Evolutionary conservation across 192 early-diverging fungal species (phyloP).

Genomic region (Backusella luteola): DNA sequence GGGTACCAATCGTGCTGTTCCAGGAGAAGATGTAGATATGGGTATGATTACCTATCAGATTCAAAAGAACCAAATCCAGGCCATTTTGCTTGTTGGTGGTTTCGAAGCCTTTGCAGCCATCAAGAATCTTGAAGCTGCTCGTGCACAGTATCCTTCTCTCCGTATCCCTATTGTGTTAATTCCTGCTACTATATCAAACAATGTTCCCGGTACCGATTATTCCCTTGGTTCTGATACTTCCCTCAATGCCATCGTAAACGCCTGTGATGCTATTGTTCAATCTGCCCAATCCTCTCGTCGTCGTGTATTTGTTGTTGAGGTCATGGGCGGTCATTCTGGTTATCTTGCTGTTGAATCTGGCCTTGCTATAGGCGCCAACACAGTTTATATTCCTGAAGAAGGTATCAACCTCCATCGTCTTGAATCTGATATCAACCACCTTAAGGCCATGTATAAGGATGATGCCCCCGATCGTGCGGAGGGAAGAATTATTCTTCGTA

Average conservation of each 20-base stretch:
- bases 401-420: constrained; percentile 76
- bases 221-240: constrained; percentile 95
- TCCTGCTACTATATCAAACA: constrained; percentile 96
- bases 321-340: constrained; percentile 94
- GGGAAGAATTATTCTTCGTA: constrained; percentile 85
- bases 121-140: constrained; percentile 65
- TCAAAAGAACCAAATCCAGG: constrained; percentile 88
- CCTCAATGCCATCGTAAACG: constrained; percentile 88
- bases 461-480: constrained; percentile 71
- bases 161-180: constrained; percentile 92
- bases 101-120: constrained; percentile 92
- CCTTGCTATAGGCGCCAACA: constrained; percentile 84
- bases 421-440: constrained; percentile 82
- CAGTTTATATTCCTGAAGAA: constrained; percentile 93
- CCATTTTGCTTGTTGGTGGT: constrained; percentile 88
- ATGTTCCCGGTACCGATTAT: constrained; percentile 96
- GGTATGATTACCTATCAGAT: constrained; percentile 89
- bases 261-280: constrained; percentile 91
- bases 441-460: constrained; percentile 73
- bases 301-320: constrained; percentile 97
- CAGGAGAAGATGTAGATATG: constrained; percentile 62
- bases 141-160: constrained; percentile 84
- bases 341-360: constrained; percentile 88
- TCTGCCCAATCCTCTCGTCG: constrained; percentile 88
- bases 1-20: constrained; percentile 93